Evolutionary conservation across 2,329 filamentous ascomycete genomes (phyloP).

Genomic region (Sporothrix protearum): DNA sequence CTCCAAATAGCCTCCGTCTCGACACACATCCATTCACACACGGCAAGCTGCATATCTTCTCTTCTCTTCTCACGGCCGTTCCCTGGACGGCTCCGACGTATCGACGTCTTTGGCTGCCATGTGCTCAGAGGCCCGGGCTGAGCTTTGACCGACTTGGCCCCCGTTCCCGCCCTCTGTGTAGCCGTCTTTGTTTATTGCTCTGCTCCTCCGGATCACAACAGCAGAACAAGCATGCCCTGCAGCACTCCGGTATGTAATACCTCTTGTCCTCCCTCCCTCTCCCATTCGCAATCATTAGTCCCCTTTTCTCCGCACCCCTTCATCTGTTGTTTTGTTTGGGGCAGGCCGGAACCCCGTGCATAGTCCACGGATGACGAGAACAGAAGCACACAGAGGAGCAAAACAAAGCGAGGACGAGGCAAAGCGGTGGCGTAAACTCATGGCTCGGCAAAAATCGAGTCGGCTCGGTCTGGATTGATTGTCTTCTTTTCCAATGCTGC

Average conservation of each 20-base stretch:
- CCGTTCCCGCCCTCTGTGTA: conserved; percentile 16
- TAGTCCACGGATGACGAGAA: not conserved
- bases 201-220: conserved; percentile 16
- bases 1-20: not conserved
- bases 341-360: not conserved
- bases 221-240: conserved; percentile 23
- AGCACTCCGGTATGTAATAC: conserved; percentile 22
- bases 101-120: conserved; percentile 1
- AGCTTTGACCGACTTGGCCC: conserved; percentile 7
- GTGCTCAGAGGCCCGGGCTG: not conserved
- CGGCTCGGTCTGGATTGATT: not conserved
- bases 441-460: not conserved
- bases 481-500: not conserved
- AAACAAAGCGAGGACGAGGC: not conserved
- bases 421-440: conserved; percentile 1
- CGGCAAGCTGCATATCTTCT: not conserved
- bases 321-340: conserved; percentile 19
- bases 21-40: not conserved
- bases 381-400: not conserved
- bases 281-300: not conserved
- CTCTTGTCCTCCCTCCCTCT: not conserved
- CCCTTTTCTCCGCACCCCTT: not conserved
- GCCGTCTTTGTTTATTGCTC: not conserved
- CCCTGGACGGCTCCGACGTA: not conserved
- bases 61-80: not conserved